Evolutionary conservation across 129 eudicot genomes (phyloP).

Genomic region (Arctium minus): DNA sequence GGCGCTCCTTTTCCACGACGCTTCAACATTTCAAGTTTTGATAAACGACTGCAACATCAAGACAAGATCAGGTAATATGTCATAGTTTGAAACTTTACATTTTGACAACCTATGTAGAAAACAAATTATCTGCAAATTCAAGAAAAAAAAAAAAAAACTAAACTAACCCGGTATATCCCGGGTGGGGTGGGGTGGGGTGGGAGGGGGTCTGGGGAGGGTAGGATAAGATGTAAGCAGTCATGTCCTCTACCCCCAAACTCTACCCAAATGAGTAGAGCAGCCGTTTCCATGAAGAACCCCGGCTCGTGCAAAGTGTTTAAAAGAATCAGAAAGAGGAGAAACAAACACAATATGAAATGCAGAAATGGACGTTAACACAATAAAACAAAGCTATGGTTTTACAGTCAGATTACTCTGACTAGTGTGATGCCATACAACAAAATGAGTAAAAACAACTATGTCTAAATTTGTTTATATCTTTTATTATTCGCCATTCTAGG

Average conservation of each 20-base stretch:
- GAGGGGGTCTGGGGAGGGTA: not conserved
- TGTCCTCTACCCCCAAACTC: too few relatives aligned
- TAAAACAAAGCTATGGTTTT: too few relatives aligned
- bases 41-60: conserved; percentile 60
- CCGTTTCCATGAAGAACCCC: too few relatives aligned
- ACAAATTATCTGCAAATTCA: not conserved
- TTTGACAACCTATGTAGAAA: not conserved
- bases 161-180: not conserved
- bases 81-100: not conserved
- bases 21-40: conserved; percentile 76
- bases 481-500: not conserved
- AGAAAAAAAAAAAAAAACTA: not conserved
- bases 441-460: not conserved
- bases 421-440: not conserved
- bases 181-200: not conserved
- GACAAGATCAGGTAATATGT: not conserved
- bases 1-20: conserved; percentile 89
- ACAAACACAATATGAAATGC: too few relatives aligned
- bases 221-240: not conserved
- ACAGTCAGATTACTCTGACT: not conserved
- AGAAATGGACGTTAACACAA: too few relatives aligned
- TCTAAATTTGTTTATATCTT: not conserved
- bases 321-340: too few relatives aligned
- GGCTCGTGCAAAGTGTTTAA: too few relatives aligned
- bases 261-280: too few relatives aligned